Conservation (phyloP, 2,329 filamentous ascomycete species). For the Trichoderma aggressivum region DNA sequence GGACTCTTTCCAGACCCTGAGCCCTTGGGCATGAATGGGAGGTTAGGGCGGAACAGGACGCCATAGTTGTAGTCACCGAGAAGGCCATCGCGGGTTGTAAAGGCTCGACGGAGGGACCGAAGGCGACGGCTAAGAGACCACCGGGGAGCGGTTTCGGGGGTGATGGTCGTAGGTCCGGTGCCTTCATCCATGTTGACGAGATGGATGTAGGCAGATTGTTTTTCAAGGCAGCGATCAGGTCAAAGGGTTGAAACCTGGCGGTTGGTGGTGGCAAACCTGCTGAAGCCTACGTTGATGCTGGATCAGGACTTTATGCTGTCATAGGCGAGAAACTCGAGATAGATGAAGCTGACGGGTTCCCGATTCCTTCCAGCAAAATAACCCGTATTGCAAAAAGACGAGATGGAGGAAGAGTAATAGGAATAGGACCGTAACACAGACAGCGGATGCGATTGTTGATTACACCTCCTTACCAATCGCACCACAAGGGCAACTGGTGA, state of each 20-base stretch:
- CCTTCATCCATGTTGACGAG: constrained; percentile 51
- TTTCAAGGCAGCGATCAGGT: not conserved
- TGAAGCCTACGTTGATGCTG: constrained; percentile 23
- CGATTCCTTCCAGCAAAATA: not conserved
- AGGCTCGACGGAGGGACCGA: constrained; percentile 35
- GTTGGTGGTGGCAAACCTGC: constrained; percentile 28
- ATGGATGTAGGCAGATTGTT: not conserved
- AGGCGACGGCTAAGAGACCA: constrained; percentile 27
- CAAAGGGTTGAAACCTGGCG: constrained; percentile 25
- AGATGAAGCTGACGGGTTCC: not conserved
- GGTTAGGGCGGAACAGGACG: constrained; percentile 76
- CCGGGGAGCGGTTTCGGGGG: constrained; percentile 38
- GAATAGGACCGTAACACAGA: not conserved
- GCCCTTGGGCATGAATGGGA: constrained; percentile 71
- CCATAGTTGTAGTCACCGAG: constrained; percentile 86
- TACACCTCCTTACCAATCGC: not conserved
- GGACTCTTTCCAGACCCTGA: constrained; percentile 49
- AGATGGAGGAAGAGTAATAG: not conserved
- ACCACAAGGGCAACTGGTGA: not conserved
- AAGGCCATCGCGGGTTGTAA: constrained; percentile 65
- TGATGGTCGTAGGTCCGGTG: constrained; percentile 49
- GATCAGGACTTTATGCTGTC: not conserved
- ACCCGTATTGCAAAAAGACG: not conserved
- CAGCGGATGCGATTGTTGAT: not conserved
- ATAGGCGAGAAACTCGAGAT: not conserved